Evolutionary conservation across 2,329 filamentous ascomycete species (phyloP), one percentile per base, ranked within the genome.

Genomic region (Lachnellula subtilissima): DNA sequence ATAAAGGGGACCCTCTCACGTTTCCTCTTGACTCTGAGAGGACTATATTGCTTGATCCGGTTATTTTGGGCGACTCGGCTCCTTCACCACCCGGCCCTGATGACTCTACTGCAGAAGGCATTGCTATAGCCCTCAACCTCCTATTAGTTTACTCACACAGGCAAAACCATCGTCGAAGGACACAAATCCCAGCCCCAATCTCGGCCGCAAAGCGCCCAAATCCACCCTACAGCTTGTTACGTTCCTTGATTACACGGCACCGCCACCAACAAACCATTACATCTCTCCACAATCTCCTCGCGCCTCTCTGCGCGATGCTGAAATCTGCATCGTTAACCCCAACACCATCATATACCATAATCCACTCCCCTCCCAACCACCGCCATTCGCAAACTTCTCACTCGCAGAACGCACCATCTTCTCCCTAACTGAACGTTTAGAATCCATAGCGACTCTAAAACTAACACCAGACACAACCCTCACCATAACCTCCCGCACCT

Each of bases 91-190:
- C 42, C 5, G 60, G 60, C n/a, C 52, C 61, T n/a, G 74, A 80
- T 48, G 73, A 79, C 64, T 61, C 68, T 39, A 69, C 88, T 23
- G 88, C 91, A 2, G 80, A 91, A 67, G 78, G 80, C 6, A 76
- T 91, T 28, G 80, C 83, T 2, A 76, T 88, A 50, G 79, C 83
- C 0, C 78, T 96, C 3, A 85, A 90, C 42, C 79, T 97, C 22
- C 78, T 97, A 2, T 82, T 97, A 7, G 83, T 82, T 49, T 86
- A 92, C 61, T 85, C 89, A 2, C 93, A 97, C 70, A 83, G 87
- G 9, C 83, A 88, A 67, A 91, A 87, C 61, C 82, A 90, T 58
- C 76, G 84, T 40, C 81, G 81, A 45, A 83, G 91, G 53, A 87
- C 86, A 1, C 81, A 85, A 32, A 76, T 84, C 1, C 85, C 86